Evolutionary conservation across 495 filamentous ascomycete species (phyloP), one percentile per base, ranked within the genome.

Genomic region (Amniculicola lignicola): DNA sequence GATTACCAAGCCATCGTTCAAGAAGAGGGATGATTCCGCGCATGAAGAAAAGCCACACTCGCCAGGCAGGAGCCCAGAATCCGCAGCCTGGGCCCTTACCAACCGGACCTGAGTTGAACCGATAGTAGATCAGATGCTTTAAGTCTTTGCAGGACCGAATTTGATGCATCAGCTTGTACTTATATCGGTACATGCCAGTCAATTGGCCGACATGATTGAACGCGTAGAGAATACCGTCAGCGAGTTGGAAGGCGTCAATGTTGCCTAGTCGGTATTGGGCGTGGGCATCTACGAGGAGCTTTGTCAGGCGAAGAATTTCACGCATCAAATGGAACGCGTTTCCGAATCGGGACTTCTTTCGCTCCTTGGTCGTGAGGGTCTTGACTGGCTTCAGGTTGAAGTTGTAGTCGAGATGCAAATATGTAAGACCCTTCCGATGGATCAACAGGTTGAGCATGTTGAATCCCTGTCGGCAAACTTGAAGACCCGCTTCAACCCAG

Each of bases 31-130:
- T 95, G 49, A 97, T 97, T 66, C 94, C 94, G 56, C 94, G 82
- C 90, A 99, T 95, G 78, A 99, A 99, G 75, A 99, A 97, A n/a
- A 99, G 76, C 94, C 94, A 99, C 0, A 99, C 94, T 64, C 94
- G 80, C 94, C 94, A 99, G 27, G 94, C 92, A 6, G 94, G 94
- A 4, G 94, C 94, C 94, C 94, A 99, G 77, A 99, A 99, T 68
- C 94, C 94, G 67, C 93, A 97, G 21, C 94, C 94, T 48, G 94
- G 94, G 49, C 94, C 94, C 68, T 99, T 99, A 24, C 94, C 94
- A 37, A 99, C 94, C 19, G 94, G 88, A 0, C 92, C 93, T 28
- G 91, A 92, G 70, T 99, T 99, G 76, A 99, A 99, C 12, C 94
- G 88, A 70, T 99, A 96, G 75, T 99, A 99, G 59, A 99, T 96